A percentile compares a stretch with the other conserved stretches of the same genome.
Evolutionary conservation across 192 early-diverging fungal genomes (phyloP).

Genomic region (Linderina pennispora): DNA sequence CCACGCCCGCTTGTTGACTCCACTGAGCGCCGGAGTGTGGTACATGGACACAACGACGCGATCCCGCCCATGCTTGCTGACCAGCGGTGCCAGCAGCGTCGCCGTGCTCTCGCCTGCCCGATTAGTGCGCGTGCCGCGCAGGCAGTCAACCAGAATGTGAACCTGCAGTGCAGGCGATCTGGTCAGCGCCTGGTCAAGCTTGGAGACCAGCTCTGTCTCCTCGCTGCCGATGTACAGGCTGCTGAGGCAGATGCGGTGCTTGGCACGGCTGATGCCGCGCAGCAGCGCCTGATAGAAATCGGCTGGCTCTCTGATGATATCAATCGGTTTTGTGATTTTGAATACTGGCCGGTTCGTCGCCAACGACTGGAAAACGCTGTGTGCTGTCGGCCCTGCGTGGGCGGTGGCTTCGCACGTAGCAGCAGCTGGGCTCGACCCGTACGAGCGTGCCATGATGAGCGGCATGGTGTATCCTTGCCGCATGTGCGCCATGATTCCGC

Average conservation of each 20-base stretch:
- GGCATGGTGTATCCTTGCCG: no score
- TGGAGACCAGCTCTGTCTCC: constrained; percentile 67
- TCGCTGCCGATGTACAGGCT: constrained; percentile 85
- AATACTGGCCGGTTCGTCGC: constrained; percentile 29
- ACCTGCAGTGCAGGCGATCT: constrained; percentile 51
- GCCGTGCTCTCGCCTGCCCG: constrained; percentile 54
- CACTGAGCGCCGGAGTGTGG: constrained; percentile 78
- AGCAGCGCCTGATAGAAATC: constrained; percentile 49
- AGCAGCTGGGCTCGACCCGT: no score
- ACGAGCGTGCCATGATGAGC: no score
- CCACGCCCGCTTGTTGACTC: constrained; percentile 60
- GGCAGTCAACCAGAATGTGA: constrained; percentile 78
- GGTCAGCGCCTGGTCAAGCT: constrained; percentile 53
- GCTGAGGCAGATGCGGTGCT: constrained; percentile 69
- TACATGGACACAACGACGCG: constrained; percentile 72
- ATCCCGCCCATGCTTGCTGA: constrained; percentile 16
- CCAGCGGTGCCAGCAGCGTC: constrained; percentile 49
- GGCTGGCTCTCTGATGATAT: constrained; percentile 48
- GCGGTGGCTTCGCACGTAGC: constrained; percentile 5
- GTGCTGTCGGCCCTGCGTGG: constrained; percentile 5
- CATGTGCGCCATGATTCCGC: no score
- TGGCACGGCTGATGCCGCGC: constrained; percentile 61
- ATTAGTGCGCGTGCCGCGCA: constrained; percentile 72
- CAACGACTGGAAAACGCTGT: constrained; percentile 28
- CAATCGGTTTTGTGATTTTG: constrained; percentile 30